These are phyloP conservation scores for Sarcodon sp. DNA, from an alignment of 768 basidiomycete species.

Conservation along the genomic window DNA sequence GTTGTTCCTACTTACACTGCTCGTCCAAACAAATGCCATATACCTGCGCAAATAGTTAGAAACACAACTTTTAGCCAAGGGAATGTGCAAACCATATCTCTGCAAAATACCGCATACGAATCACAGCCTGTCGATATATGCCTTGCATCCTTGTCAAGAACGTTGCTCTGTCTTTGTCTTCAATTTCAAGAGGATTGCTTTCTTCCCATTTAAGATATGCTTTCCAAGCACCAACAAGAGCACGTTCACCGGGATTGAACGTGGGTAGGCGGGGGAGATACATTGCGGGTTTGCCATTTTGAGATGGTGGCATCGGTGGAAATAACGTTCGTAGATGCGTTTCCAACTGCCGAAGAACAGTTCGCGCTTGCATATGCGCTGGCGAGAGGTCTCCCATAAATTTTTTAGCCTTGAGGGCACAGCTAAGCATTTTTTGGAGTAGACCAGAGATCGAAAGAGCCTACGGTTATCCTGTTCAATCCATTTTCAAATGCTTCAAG, in stretches of 20 bases:
- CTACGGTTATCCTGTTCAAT: conserved; percentile 76
- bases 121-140: conserved; percentile 81
- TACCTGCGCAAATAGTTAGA: conserved; percentile 42
- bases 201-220: conserved; percentile 93
- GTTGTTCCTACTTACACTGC: conserved; percentile 54
- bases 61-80: background rate
- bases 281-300: conserved; percentile 26
- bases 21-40: conserved; percentile 82
- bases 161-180: conserved; percentile 62
- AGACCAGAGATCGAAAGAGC: conserved; percentile 7
- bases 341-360: conserved; percentile 71
- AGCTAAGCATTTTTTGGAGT: conserved; percentile 2
- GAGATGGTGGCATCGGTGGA: conserved; percentile 30
- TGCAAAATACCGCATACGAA: conserved; percentile 87
- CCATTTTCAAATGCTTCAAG: conserved; percentile 85
- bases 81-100: conserved; percentile 69
- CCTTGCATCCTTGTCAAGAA: conserved; percentile 63
- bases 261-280: conserved; percentile 61
- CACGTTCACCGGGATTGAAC: conserved; percentile 60
- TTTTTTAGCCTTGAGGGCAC: conserved; percentile 64
- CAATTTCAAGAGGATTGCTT: conserved; percentile 84
- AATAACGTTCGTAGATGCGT: conserved; percentile 55
- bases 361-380: conserved; percentile 90
- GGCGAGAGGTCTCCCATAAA: conserved; percentile 90
- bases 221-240: conserved; percentile 80